Percentiles rank a stretch among this genome's conserved stretches.
Conservation (phyloP, 257 asterid genomes). For the Perilla frutescens region DNA sequence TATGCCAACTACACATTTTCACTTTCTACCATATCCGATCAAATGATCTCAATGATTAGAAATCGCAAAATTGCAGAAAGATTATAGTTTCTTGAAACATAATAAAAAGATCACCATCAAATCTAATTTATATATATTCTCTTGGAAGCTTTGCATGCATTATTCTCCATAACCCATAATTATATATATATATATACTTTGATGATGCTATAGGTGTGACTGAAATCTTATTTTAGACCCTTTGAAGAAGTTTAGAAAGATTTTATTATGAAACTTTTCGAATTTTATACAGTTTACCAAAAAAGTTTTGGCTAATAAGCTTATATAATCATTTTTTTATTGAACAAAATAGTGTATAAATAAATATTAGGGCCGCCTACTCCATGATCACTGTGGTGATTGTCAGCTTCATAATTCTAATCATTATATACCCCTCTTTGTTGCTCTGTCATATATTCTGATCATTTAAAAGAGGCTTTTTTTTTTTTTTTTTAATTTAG, state of each 20-base stretch:
- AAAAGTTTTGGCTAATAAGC: slow-evolving; percentile 24
- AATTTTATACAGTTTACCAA: too few relatives aligned
- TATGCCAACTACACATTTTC: background rate
- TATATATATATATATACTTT: background rate
- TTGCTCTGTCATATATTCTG: slow-evolving; percentile 23
- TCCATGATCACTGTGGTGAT: slow-evolving; percentile 41
- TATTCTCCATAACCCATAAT: slow-evolving; percentile 25
- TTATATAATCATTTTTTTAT: background rate
- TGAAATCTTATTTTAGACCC: slow-evolving; percentile 16
- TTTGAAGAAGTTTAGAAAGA: slow-evolving; percentile 1
- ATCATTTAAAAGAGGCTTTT: background rate
- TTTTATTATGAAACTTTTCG: background rate
- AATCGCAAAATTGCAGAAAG: background rate
- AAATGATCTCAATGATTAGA: background rate
- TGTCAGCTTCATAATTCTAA: slow-evolving; percentile 33
- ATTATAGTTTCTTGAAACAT: background rate
- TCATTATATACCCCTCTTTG: background rate
- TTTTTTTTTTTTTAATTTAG: background rate
- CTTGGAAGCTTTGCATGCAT: background rate
- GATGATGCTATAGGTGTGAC: slow-evolving; percentile 18
- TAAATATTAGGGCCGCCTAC: slow-evolving; percentile 39
- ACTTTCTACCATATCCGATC: background rate
- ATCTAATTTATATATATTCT: background rate
- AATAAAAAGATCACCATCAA: slow-evolving; percentile 9
- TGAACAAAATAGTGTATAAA: background rate